Conservation (phyloP, 257 asterid genomes). For the Fraxinus cuspidata region DNA sequence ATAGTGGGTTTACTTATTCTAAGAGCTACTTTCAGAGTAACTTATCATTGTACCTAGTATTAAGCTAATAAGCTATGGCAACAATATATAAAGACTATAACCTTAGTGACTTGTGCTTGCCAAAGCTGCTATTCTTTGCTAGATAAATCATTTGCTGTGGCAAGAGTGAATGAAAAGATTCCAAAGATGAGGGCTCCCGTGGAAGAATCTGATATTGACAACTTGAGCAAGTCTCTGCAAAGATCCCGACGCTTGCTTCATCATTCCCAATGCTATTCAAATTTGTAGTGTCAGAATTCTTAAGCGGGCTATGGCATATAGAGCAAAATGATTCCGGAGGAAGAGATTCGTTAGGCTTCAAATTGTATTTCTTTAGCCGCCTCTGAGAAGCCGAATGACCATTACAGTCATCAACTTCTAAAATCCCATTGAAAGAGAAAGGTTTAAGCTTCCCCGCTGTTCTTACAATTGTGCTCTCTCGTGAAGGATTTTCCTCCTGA, state of each 20-base stretch:
- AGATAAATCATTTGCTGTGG: conserved; percentile 52
- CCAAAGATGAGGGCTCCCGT: conserved; percentile 51
- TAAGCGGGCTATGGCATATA: conserved; percentile 80
- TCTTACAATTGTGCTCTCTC: conserved; percentile 90
- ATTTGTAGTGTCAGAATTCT: conserved; percentile 36
- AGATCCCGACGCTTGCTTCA: conserved; percentile 32
- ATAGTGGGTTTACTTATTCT: neutral
- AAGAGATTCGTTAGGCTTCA: conserved; percentile 58
- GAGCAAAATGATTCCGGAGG: conserved; percentile 73
- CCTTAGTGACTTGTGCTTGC: conserved; percentile 49
- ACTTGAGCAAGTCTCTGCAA: conserved; percentile 57
- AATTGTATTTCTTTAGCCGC: conserved; percentile 85
- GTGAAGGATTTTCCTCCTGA: conserved; percentile 92
- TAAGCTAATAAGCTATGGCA: neutral
- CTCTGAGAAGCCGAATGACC: conserved; percentile 61
- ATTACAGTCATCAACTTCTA: conserved; percentile 51
- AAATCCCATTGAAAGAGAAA: conserved; percentile 71
- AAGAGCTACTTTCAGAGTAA: neutral
- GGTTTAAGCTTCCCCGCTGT: conserved; percentile 96
- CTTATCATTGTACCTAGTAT: neutral
- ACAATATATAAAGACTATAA: conserved; percentile 23
- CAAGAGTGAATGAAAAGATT: conserved; percentile 57
- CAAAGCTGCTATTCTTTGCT: conserved; percentile 26
- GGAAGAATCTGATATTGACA: conserved; percentile 94
- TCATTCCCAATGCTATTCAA: conserved; percentile 30